Conservation (phyloP, 1,139 yeast species). For the Meyerozyma carpophila region DNA sequence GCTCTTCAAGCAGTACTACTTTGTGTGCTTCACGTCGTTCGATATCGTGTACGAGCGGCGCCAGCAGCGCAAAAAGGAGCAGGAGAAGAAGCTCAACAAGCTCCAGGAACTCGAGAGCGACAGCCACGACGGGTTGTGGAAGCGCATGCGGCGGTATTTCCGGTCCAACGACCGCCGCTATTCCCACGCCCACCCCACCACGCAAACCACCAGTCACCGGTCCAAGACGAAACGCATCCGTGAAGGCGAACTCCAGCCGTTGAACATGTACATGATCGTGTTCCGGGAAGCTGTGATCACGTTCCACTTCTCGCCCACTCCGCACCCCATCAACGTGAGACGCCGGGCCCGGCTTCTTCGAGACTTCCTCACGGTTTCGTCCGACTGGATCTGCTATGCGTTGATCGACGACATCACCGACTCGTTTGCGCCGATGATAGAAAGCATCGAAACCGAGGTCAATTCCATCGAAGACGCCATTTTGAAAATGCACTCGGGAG, state of each 20-base stretch:
- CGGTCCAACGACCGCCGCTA: conserved; percentile 3
- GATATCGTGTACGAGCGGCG: conserved; percentile 76
- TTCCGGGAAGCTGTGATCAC: conserved; percentile 88
- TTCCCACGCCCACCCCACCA: conserved; percentile 7
- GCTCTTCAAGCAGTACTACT: conserved; percentile 80
- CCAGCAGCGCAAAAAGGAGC: conserved; percentile 40
- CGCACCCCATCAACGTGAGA: conserved; percentile 93
- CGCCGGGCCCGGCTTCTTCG: conserved; percentile 82
- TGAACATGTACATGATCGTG: conserved; percentile 89
- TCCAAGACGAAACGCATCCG: conserved; percentile 34
- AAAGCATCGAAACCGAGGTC: conserved; percentile 87
- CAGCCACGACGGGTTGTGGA: conserved; percentile 5
- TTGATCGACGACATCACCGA: conserved; percentile 95
- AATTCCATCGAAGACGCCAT: conserved; percentile 90
- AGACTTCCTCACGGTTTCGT: conserved; percentile 83
- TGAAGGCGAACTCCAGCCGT: conserved; percentile 80
- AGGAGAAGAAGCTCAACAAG: conserved; percentile 35
- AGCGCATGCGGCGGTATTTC: conserved; percentile 9
- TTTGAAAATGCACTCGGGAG: conserved; percentile 75
- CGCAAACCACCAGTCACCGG: conserved; percentile 18
- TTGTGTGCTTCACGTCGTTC: conserved; percentile 89
- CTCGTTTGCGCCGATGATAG: conserved; percentile 95
- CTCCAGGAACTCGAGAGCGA: conserved; percentile 34
- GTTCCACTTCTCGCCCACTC: conserved; percentile 91
- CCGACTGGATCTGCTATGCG: conserved; percentile 98